Evolutionary conservation across 768 basidiomycete species (phyloP).

Genomic region (Mycena pura): DNA sequence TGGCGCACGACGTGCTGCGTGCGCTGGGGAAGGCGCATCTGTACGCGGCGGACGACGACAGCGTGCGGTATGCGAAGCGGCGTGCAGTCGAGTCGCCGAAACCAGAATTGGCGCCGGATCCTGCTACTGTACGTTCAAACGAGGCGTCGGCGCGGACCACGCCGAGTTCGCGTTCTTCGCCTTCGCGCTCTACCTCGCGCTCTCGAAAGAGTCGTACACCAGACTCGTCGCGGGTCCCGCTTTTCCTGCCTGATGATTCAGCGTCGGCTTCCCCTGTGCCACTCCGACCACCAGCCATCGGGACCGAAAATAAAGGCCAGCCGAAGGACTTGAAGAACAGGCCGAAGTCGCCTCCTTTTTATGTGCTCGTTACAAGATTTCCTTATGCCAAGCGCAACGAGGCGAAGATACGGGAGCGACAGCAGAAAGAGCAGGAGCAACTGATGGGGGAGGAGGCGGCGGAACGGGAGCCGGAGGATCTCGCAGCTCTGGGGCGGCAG

Average conservation of each 20-base stretch:
- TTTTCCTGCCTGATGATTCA: slow-evolving; percentile 15
- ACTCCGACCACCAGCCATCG: no score
- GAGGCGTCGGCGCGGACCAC: slow-evolving; percentile 14
- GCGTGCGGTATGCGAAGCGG: slow-evolving; percentile 22
- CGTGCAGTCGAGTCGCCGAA: slow-evolving; percentile 8
- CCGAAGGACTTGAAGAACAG: neutral
- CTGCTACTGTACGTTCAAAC: slow-evolving; percentile 1
- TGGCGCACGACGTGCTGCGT: slow-evolving; percentile 24
- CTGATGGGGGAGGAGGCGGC: neutral
- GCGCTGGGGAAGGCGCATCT: slow-evolving; percentile 17
- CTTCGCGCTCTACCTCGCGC: neutral
- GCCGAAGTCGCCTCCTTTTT: neutral
- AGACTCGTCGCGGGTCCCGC: neutral
- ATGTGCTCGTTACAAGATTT: slow-evolving; percentile 15
- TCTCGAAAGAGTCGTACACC: neutral
- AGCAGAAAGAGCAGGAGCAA: neutral
- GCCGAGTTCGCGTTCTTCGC: neutral
- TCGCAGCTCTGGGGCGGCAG: slow-evolving; percentile 11
- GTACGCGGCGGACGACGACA: slow-evolving; percentile 15
- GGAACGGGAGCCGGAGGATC: slow-evolving; percentile 6
- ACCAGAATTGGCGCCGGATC: neutral
- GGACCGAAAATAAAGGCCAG: neutral
- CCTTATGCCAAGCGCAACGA: slow-evolving; percentile 5
- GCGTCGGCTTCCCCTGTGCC: neutral
- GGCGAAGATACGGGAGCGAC: neutral